Evolutionary conservation across 1,284 basidiomycete species (phyloP).

Genomic region (Trametes versicolor): DNA sequence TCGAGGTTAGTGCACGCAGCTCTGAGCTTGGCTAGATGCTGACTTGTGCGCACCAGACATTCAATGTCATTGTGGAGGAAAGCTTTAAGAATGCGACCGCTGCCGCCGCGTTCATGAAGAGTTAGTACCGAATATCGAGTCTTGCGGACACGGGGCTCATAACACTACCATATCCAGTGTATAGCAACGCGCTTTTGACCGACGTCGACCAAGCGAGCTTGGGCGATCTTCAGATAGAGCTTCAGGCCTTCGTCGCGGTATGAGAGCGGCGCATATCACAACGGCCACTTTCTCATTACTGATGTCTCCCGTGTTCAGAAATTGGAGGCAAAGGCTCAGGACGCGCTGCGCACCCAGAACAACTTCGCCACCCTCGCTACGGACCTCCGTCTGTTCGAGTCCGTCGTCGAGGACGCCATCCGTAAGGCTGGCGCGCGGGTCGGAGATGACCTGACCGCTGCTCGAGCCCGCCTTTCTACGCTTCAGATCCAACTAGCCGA

Average conservation of each 20-base stretch:
- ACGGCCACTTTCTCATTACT: neutral
- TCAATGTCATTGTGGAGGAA: slow-evolving; percentile 9
- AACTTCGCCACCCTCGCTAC: slow-evolving; percentile 13
- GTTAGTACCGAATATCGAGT: neutral
- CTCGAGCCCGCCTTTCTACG: neutral
- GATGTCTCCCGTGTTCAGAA: neutral
- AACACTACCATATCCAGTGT: neutral
- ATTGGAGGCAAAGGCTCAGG: slow-evolving; percentile 13
- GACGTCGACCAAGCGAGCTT: slow-evolving; percentile 11
- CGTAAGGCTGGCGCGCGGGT: slow-evolving; percentile 1
- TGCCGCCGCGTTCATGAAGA: slow-evolving; percentile 17
- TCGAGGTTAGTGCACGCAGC: neutral
- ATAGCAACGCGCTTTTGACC: slow-evolving; percentile 15
- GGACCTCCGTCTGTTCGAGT: slow-evolving; percentile 11
- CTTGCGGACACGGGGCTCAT: neutral
- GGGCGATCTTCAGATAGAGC: slow-evolving; percentile 6
- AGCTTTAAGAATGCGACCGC: slow-evolving; percentile 14
- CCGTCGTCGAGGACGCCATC: slow-evolving; percentile 9
- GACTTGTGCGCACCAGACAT: neutral
- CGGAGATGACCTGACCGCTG: neutral
- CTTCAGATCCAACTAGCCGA: neutral
- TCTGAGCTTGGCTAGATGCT: neutral
- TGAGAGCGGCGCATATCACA: neutral
- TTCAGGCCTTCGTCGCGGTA: slow-evolving; percentile 11
- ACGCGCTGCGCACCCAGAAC: slow-evolving; percentile 5